Evolutionary conservation across 164 flowering plant species (phyloP).

Genomic region (Houttuynia cordata): DNA sequence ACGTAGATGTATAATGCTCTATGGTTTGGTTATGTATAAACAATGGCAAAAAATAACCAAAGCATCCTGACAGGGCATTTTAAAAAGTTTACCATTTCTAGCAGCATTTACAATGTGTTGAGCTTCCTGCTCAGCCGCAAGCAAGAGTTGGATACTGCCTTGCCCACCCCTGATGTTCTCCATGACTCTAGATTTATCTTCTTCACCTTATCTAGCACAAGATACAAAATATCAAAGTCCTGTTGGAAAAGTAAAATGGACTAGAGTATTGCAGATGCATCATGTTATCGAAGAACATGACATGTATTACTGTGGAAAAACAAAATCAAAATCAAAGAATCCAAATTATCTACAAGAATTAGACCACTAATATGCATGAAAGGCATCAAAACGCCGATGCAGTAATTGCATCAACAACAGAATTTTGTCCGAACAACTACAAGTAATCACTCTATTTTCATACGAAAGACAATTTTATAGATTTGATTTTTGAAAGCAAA

Average conservation of each 20-base stretch:
- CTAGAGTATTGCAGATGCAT: neutral
- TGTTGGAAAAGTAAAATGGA: neutral
- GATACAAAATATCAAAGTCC: neutral
- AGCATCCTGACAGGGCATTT: neutral
- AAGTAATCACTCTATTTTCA: too few relatives aligned
- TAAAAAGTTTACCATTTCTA: slow-evolving; percentile 30
- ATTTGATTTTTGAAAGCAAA: too few relatives aligned
- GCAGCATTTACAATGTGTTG: slow-evolving; percentile 66
- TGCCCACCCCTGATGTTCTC: slow-evolving; percentile 34
- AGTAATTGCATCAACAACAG: too few relatives aligned
- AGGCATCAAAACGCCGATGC: too few relatives aligned
- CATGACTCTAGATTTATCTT: slow-evolving; percentile 17
- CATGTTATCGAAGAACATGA: neutral
- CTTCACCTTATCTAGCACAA: neutral
- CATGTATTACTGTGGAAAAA: too few relatives aligned
- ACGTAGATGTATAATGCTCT: too few relatives aligned
- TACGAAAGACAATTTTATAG: too few relatives aligned
- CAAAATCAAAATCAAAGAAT: too few relatives aligned
- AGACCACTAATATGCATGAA: too few relatives aligned
- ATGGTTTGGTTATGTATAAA: too few relatives aligned
- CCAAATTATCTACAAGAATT: too few relatives aligned
- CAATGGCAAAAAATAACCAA: neutral
- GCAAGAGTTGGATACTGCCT: slow-evolving; percentile 55
- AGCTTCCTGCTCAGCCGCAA: slow-evolving; percentile 77
- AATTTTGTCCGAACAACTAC: too few relatives aligned